Percentiles rank a stretch among this genome's conserved stretches.
These are phyloP conservation scores for Fabrea salina DNA, from an alignment of 169 alveolate species.

Conservation along the genomic window DNA sequence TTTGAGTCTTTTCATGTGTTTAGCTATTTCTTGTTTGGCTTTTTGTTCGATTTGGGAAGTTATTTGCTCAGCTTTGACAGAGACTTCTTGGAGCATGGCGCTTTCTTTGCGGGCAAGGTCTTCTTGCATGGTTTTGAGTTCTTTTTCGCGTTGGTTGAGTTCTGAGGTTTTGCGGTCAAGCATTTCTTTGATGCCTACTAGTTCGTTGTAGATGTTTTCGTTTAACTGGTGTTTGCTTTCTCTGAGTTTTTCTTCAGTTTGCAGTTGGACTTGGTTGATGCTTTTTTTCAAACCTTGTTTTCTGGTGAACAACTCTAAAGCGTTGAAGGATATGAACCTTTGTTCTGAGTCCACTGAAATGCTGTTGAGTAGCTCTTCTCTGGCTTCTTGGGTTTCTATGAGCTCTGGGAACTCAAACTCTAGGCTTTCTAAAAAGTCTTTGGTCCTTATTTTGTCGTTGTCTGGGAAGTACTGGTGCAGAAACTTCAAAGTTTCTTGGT, in stretches of 20 bases:
- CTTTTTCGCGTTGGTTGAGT: background rate
- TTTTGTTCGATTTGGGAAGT: background rate
- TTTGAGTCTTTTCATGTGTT: background rate
- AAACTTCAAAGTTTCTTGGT: background rate
- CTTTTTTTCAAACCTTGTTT: background rate
- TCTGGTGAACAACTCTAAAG: constrained; percentile 2
- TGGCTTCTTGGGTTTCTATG: background rate
- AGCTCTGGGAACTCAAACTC: constrained; percentile 1
- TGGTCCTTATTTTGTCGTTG: background rate
- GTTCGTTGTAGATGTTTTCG: background rate
- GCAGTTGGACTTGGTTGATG: background rate
- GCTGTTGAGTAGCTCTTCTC: background rate
- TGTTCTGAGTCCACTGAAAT: background rate
- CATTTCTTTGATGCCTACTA: background rate
- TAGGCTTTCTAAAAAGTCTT: background rate
- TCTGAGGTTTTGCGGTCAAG: background rate
- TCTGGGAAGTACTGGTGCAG: background rate
- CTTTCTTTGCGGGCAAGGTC: background rate
- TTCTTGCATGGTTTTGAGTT: background rate
- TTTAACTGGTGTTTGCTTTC: background rate
- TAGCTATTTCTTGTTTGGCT: background rate
- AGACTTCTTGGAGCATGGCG: background rate
- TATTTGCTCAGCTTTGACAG: background rate
- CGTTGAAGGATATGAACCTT: constrained; percentile 1
- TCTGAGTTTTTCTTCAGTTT: background rate